A percentile compares a stretch with the other conserved stretches of the same genome.
phyloP scores from a whole-genome alignment of 345 rosid genomes.

The Eucalyptus curtisii region DNA sequence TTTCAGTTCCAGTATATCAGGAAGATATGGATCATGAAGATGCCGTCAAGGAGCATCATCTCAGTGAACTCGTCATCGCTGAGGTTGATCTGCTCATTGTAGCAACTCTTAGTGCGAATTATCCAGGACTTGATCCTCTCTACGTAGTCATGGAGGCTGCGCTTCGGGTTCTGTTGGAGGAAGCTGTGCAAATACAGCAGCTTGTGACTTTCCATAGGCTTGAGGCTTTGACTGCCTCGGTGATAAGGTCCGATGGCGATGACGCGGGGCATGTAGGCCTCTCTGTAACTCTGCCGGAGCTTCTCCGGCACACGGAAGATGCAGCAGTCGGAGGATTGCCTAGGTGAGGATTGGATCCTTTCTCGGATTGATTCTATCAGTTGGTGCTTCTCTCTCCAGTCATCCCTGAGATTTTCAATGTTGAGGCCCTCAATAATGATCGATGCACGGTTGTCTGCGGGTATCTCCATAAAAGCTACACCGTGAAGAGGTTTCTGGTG shows the following conservation, averaged over 20 bases:
- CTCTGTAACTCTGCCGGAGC: not conserved
- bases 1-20: not conserved
- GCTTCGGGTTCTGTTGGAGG: not conserved
- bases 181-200: not conserved
- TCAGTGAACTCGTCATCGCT: not conserved
- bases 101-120: not conserved
- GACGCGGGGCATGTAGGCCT: not conserved
- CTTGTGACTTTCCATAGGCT: conserved; percentile 3
- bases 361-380: no score
- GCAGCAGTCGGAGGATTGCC: not conserved
- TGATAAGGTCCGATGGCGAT: conserved; percentile 13
- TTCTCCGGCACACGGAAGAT: not conserved
- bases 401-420: no score
- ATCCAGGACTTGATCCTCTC: not conserved
- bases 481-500: no score
- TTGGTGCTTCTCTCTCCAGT: no score
- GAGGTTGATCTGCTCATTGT: not conserved
- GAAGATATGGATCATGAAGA: not conserved
- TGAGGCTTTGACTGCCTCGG: not conserved
- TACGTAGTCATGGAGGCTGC: not conserved
- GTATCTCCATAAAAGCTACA: no score
- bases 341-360: no score
- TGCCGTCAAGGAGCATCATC: conserved; percentile 1
- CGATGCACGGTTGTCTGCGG: no score
- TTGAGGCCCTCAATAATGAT: no score